A percentile compares a stretch with the other conserved stretches of the same genome.
These are phyloP conservation scores for Mesembryanthemum crystallinum DNA, from an alignment of 148 eudicot species.

Conservation along the genomic window DNA sequence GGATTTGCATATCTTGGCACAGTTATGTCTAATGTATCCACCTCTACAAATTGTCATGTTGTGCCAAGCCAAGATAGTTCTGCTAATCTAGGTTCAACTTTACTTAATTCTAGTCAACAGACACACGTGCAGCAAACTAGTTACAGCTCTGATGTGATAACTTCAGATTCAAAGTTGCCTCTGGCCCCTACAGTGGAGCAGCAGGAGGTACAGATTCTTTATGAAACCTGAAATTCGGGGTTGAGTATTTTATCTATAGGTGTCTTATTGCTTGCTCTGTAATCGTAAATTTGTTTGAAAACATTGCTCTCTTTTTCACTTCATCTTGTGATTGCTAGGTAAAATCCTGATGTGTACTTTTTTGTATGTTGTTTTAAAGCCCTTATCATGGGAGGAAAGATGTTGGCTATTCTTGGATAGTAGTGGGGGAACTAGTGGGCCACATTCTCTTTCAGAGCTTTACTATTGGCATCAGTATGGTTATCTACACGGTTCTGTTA, in stretches of 20 bases:
- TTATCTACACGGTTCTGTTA: constrained; percentile 54
- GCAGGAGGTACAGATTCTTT: constrained; percentile 36
- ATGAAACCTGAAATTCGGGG: background rate
- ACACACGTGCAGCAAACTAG: constrained; percentile 15
- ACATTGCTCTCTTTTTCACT: constrained; percentile 7
- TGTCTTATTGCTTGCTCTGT: background rate
- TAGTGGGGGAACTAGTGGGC: constrained; percentile 64
- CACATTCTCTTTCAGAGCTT: constrained; percentile 83
- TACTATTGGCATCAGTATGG: constrained; percentile 77
- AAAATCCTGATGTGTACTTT: constrained; percentile 6
- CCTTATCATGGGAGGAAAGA: constrained; percentile 53
- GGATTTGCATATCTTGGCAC: constrained; percentile 59
- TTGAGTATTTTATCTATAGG: background rate
- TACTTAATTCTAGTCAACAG: constrained; percentile 23
- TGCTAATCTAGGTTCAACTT: constrained; percentile 13
- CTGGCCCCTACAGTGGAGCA: constrained; percentile 22
- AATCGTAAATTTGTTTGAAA: background rate
- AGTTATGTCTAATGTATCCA: constrained; percentile 25
- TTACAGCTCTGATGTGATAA: constrained; percentile 26
- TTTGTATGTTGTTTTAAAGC: constrained; percentile 7
- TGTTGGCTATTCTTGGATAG: constrained; percentile 74
- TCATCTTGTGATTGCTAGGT: background rate
- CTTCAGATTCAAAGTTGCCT: constrained; percentile 26
- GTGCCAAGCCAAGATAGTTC: constrained; percentile 12
- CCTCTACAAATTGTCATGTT: constrained; percentile 14